Conservation (phyloP, 495 filamentous ascomycete genomes). For the Podospora appendiculata region DNA sequence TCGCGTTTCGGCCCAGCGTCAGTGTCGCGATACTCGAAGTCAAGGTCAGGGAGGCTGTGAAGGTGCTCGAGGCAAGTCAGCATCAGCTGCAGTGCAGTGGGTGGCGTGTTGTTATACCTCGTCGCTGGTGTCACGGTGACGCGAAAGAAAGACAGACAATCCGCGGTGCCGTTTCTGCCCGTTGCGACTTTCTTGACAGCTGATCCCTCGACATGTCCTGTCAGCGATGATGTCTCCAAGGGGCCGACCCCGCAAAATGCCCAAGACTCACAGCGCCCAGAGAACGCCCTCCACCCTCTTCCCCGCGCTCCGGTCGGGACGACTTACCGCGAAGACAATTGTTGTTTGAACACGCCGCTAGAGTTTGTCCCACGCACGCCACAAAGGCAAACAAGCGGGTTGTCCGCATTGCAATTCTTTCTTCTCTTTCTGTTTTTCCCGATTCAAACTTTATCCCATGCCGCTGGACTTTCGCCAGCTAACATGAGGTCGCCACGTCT, state of each 20-base stretch:
- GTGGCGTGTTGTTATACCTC: conserved; percentile 8
- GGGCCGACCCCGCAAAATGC: neutral
- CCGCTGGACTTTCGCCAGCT: no score
- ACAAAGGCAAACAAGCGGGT: neutral
- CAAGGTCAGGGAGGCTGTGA: conserved; percentile 8
- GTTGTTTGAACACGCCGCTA: conserved; percentile 7
- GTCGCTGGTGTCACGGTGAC: conserved; percentile 17
- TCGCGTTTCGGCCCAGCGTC: neutral
- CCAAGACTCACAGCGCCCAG: no score
- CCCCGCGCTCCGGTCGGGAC: neutral
- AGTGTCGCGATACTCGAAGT: conserved; percentile 5
- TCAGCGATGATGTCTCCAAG: no score
- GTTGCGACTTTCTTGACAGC: conserved; percentile 9
- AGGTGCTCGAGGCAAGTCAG: neutral
- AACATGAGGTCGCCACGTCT: no score
- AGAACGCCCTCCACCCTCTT: no score
- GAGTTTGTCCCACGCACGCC: conserved; percentile 1
- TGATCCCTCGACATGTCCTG: neutral
- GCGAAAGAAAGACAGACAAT: conserved; percentile 20
- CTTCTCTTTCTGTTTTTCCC: neutral
- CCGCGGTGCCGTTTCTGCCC: conserved; percentile 13
- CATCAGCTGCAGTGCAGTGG: neutral
- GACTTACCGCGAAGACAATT: conserved; percentile 17
- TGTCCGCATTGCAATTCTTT: conserved; percentile 1
- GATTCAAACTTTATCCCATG: no score